Evolutionary conservation across 1,284 basidiomycete species (phyloP).

Genomic region (Vanrija pseudolonga): DNA sequence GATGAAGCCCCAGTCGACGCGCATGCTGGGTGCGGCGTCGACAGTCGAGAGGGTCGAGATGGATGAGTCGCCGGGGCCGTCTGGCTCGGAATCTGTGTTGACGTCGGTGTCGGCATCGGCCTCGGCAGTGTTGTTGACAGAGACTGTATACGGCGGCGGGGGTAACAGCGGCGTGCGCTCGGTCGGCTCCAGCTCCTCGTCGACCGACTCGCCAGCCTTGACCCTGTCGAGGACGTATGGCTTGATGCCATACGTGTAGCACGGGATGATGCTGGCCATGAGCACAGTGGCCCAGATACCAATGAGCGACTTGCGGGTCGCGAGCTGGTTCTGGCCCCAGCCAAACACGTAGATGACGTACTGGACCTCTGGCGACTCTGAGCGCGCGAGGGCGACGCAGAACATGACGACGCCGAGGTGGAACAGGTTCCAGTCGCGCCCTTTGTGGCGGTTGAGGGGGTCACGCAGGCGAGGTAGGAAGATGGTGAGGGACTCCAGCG

Average conservation of each 20-base stretch:
- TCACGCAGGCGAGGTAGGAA: neutral
- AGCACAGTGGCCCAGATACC: neutral
- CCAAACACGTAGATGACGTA: slow-evolving; percentile 1
- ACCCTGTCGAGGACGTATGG: neutral
- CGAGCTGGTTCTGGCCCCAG: neutral
- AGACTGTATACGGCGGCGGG: too few species aligned
- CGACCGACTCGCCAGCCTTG: too few species aligned
- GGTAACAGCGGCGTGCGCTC: neutral
- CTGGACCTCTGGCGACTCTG: neutral
- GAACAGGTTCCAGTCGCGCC: neutral
- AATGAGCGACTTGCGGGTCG: neutral
- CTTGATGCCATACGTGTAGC: neutral
- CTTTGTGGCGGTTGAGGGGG: too few species aligned
- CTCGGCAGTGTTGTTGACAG: too few species aligned
- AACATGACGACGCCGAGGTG: neutral
- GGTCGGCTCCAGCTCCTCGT: neutral
- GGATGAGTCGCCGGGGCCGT: neutral
- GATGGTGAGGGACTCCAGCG: neutral
- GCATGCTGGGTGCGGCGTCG: neutral
- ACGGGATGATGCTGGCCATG: neutral
- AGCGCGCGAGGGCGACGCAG: neutral
- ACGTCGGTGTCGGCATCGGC: too few species aligned
- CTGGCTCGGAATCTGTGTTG: neutral
- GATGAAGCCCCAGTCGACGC: neutral
- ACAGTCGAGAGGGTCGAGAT: neutral